Evolutionary conservation across 2,329 filamentous ascomycete genomes (phyloP).

Genomic region (Aspergillus phoenicis): DNA sequence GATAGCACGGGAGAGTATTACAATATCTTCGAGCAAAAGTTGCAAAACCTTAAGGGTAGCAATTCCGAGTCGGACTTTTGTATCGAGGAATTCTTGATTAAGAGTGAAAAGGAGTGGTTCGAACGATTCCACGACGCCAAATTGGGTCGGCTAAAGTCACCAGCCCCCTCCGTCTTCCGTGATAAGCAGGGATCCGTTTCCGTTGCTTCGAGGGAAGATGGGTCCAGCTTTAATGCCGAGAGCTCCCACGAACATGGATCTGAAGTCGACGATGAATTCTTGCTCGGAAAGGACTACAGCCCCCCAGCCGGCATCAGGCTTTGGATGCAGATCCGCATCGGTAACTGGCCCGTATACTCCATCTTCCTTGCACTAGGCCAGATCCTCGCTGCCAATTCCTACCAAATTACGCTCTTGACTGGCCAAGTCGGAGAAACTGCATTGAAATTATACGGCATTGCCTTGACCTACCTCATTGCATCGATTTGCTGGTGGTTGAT

Average conservation of each 20-base stretch:
- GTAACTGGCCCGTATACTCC: constrained; percentile 65
- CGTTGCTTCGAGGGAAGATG: constrained; percentile 43
- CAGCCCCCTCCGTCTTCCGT: constrained; percentile 33
- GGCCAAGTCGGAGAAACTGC: constrained; percentile 63
- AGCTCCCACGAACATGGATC: constrained; percentile 21
- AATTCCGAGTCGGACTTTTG: constrained; percentile 62
- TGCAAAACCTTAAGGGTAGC: constrained; percentile 56
- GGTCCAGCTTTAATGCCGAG: constrained; percentile 34
- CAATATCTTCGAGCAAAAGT: constrained; percentile 58
- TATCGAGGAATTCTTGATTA: constrained; percentile 66
- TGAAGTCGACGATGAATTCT: constrained; percentile 54
- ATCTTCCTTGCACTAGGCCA: constrained; percentile 63
- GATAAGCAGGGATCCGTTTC: constrained; percentile 36
- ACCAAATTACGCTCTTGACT: constrained; percentile 66
- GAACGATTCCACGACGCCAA: constrained; percentile 59
- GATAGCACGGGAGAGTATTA: constrained; percentile 64
- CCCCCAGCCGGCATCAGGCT: constrained; percentile 59
- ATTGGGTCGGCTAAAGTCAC: constrained; percentile 53
- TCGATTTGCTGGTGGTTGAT: constrained; percentile 64
- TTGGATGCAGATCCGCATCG: constrained; percentile 57
- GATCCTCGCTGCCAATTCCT: constrained; percentile 65
- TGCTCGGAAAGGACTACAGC: constrained; percentile 57
- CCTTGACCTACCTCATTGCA: constrained; percentile 59
- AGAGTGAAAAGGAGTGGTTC: constrained; percentile 69
- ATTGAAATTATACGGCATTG: constrained; percentile 60